Base-by-base conservation (phyloP, 345 rosid genomes). In the Linum lewisii region DNA sequence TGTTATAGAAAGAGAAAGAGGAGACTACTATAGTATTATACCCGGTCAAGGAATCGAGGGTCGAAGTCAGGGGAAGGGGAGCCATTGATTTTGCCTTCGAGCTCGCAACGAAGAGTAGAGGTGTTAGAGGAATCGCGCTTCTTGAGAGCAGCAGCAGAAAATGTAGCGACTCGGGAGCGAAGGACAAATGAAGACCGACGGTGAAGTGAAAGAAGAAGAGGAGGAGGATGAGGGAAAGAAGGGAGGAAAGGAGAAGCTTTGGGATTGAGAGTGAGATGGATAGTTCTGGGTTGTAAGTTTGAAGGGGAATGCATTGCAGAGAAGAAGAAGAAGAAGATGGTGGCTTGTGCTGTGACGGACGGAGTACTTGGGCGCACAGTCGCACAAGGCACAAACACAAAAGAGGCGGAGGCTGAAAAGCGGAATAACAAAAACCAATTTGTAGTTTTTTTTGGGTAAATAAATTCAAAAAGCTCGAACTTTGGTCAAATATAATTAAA, bases 31-130 rank as follows among this genome's bases (percentile, higher is more conserved):
- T 18, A 5, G 7, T 7, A 20, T 18, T 19, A 64, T 74, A 88
- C 96, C 74, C 95, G 73, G 78, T 88, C 97, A 63, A 82, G 81
- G 80, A 85, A 84, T 62, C 83, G 94, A 10, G 90, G 57, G 75
- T 90, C 91, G 18, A 73, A 62, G 56, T 88, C 90, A 6, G 79
- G 67, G 62, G 79, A 71, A 26, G 77, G 68, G 52, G 94, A 91
- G 54, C 84, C 47, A 42, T 52, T 84, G 62, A 81, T 75, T 69
- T 71, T 84, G 47, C 66, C 74, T 13, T 85, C 81, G 65, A 78
- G 77, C 61, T 75, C 88, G 64, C 82, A 87, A 42, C 62, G 76
- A 21, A 81, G 67, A 22, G 57, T 22, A 10, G 24, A 21, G 26
- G 8, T 21, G 18, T 7, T 14, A 22, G 26, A 23, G 6, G 57